phyloP scores from a whole-genome alignment of 2,329 filamentous ascomycete genomes.

The Saccharata proteae region DNA sequence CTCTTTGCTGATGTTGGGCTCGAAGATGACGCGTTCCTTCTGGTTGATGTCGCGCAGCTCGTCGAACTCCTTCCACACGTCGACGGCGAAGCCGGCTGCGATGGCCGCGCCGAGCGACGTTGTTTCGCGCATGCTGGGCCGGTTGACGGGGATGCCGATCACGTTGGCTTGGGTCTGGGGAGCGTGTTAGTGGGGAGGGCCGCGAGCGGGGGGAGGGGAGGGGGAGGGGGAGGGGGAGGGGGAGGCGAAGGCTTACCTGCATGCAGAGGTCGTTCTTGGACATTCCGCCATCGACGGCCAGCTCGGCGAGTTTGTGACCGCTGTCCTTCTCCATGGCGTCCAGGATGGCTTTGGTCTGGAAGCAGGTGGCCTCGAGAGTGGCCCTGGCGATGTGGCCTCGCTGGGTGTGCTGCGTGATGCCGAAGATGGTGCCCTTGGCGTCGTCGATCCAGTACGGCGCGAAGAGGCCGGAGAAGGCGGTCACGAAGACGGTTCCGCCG shows the following conservation, averaged over 20 bases:
- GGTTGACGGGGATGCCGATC: conserved; percentile 69
- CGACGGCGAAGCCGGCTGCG: conserved; percentile 73
- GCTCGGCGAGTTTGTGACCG: conserved; percentile 57
- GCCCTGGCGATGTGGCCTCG: conserved; percentile 79
- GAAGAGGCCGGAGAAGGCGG: conserved; percentile 81
- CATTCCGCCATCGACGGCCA: conserved; percentile 83
- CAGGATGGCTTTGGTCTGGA: conserved; percentile 83
- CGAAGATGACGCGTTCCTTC: conserved; percentile 56
- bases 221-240: conserved; percentile 14
- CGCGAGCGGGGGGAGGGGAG: not conserved
- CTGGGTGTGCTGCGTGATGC: conserved; percentile 74
- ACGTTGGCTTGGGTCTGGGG: conserved; percentile 66
- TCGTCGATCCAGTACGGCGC: conserved; percentile 94
- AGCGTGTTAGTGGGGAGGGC: not conserved
- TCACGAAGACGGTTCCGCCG: conserved; percentile 75
- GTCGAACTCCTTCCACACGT: conserved; percentile 63
- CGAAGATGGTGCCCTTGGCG: conserved; percentile 77
- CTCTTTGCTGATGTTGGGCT: conserved; percentile 49
- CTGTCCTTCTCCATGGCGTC: conserved; percentile 86
- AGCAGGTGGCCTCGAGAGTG: conserved; percentile 82
- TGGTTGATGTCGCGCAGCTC: conserved; percentile 65
- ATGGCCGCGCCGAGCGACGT: conserved; percentile 82
- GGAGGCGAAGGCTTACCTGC: conserved; percentile 42
- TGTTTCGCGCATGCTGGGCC: conserved; percentile 81
- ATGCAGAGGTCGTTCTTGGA: conserved; percentile 81